Base-by-base conservation (phyloP, 2,329 filamentous ascomycete species). In the Claviceps fusiformis region DNA sequence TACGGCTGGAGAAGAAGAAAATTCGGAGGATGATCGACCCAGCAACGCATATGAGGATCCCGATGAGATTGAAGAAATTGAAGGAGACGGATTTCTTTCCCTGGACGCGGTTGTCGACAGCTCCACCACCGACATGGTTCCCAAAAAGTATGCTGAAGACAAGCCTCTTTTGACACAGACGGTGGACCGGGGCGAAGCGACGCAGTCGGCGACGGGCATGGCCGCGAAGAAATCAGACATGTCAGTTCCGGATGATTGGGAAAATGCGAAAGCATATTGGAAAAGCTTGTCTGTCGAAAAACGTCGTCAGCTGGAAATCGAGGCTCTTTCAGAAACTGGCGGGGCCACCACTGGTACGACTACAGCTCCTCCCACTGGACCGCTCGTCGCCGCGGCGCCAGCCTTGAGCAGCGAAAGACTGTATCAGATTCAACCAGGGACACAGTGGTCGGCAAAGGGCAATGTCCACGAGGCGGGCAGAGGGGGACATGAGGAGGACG, bases 1-100 rank as follows among this genome's bases (percentile, higher is more conserved):
- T 44, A 71, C 69, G 15, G 60, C 62, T 10, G 68, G 70, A 52
- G 69, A 69, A 19, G 66, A 72, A 1, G 72, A 78, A 19, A 71
- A 68, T 8, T 68, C 66, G 2, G 80, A 82, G 55, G 73, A 71
- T 52, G 84, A 79, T 58, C 76, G 87, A 29, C 91, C 88, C 64
- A 89, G 84, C 59, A 87, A 91, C 67, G 87, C 87, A 1, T 85
- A 85, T 54, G 87, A 91, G 67, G 85, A 89, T 57, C 71, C 86
- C 0, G 80, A 80, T 0, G 83, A 88, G 15, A 19, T 19, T 33
- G 31, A 33, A 8, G 31, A 33, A 33, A 63, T 75, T 4, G 83
- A 86, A 44, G 78, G 77, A 2, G 79, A 80, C 50, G 86, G 84
- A 0, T 91, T 89, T 62, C 75, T 82, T 63, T 90, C 86, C 5